Evolutionary conservation across 306 rosid genomes (phyloP), one percentile per base, ranked within the genome.

Genomic region (Erythrophleum fordii): DNA sequence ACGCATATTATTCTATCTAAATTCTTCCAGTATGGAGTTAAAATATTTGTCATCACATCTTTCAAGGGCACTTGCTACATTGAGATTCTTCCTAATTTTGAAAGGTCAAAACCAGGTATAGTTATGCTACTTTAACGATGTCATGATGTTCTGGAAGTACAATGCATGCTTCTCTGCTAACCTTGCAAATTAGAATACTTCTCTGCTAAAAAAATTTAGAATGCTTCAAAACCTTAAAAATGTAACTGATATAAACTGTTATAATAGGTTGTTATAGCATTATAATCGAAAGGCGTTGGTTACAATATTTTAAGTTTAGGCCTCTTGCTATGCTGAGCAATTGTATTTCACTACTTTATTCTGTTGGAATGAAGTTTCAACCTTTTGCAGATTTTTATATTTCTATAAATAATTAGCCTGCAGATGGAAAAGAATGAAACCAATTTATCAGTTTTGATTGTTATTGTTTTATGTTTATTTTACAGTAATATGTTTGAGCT

Each of bases 21-120:
- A 3, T 18, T 65, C 70, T 65, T 65, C 9, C 70, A 65, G 70
- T 65, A 65, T 35, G 70, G 70, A 37, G 70, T 65, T 34, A 65
- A 35, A 65, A 35, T 65, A 65, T 65, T 65, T 65, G 70, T 65
- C 45, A 65, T 65, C 45, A 65, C 70, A 17, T 65, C 70, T 35
- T 65, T 65, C 70, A 65, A 65, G 70, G 70, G 35, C 41, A 65
- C 70, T 18, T 65, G 70, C 70, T 65, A 65, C 70, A 65, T 65
- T 65, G 70, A 65, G 70, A 65, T 65, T 65, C 46, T 65, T 65
- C 70, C 70, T 17, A 65, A 65, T 65, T 65, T 35, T 65, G 70
- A 65, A 35, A 65, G 70, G 46, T 65, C 70, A 35, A 65, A 35
- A 18, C 45, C 46, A 65, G 70, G 70, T 65, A 65, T 65, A 34